A percentile compares a stretch with the other conserved stretches of the same genome.
Evolutionary conservation across 116 monocot species (phyloP).

Genomic region (Cymodocea nodosa): DNA sequence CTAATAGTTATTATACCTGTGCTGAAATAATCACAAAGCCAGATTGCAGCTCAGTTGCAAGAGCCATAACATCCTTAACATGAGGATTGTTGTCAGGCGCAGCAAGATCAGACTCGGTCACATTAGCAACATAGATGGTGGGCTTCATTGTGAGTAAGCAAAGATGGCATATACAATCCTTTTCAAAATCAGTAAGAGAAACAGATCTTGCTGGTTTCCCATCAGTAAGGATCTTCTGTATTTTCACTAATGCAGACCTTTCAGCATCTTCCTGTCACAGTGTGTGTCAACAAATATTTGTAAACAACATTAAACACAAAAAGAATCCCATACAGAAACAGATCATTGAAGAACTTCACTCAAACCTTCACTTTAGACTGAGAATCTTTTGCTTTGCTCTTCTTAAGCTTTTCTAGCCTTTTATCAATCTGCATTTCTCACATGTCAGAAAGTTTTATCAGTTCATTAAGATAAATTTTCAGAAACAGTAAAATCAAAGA

Average conservation of each 20-base stretch:
- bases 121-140: conserved; percentile 93
- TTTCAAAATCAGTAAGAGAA: conserved; percentile 65
- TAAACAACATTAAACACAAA: background rate
- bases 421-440: conserved; percentile 80
- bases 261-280: conserved; percentile 69
- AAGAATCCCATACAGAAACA: background rate
- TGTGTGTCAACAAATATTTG: no score
- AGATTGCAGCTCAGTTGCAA: conserved; percentile 78
- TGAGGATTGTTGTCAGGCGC: conserved; percentile 60
- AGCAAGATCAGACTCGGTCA: conserved; percentile 80
- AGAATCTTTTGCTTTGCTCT: conserved; percentile 75
- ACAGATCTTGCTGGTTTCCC: conserved; percentile 95
- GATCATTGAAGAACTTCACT: background rate
- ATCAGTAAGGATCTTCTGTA: conserved; percentile 73
- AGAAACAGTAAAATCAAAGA: background rate
- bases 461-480: background rate
- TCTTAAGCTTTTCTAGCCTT: conserved; percentile 89
- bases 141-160: conserved; percentile 98
- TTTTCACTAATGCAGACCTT: conserved; percentile 75
- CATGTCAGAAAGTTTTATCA: conserved; percentile 10
- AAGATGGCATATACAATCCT: conserved; percentile 74
- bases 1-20: conserved; percentile 41
- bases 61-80: conserved; percentile 58
- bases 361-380: conserved; percentile 83
- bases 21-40: conserved; percentile 87